These are phyloP conservation scores for Helianthus tuberosus DNA, from an alignment of 129 eudicot genomes.

Conservation along the genomic window DNA sequence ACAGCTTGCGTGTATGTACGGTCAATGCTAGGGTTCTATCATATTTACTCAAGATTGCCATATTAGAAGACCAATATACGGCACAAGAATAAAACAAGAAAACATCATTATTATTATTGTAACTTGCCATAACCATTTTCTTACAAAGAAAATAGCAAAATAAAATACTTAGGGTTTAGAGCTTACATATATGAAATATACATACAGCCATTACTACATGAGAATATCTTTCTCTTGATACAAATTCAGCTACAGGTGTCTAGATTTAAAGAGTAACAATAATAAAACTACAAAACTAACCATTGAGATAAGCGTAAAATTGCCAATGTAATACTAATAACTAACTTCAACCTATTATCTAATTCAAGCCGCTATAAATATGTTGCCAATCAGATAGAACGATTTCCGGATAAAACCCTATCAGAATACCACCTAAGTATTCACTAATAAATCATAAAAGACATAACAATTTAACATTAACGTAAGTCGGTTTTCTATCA, in stretches of 20 bases:
- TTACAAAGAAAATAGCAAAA: background rate
- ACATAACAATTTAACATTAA: background rate
- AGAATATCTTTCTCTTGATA: background rate
- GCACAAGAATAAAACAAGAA: background rate
- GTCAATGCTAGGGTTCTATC: slow-evolving; percentile 9
- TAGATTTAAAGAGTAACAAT: background rate
- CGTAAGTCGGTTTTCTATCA: slow-evolving; percentile 3
- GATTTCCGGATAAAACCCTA: background rate
- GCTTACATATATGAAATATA: background rate
- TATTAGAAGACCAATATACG: background rate
- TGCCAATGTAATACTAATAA: background rate
- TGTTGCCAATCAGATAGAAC: background rate
- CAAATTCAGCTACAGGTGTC: slow-evolving; percentile 3
- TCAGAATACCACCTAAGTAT: background rate
- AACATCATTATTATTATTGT: slow-evolving; percentile 2
- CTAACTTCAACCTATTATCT: background rate
- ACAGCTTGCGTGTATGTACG: background rate
- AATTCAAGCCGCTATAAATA: background rate
- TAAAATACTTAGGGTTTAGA: background rate
- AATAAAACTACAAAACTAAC: background rate
- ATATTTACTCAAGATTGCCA: background rate
- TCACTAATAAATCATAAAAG: background rate
- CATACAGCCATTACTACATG: background rate
- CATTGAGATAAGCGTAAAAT: background rate
- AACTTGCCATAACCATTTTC: slow-evolving; percentile 2